Evolutionary conservation across 768 basidiomycete species (phyloP), one percentile per base, ranked within the genome.

Genomic region (Coprinopsis marcescibilis): DNA sequence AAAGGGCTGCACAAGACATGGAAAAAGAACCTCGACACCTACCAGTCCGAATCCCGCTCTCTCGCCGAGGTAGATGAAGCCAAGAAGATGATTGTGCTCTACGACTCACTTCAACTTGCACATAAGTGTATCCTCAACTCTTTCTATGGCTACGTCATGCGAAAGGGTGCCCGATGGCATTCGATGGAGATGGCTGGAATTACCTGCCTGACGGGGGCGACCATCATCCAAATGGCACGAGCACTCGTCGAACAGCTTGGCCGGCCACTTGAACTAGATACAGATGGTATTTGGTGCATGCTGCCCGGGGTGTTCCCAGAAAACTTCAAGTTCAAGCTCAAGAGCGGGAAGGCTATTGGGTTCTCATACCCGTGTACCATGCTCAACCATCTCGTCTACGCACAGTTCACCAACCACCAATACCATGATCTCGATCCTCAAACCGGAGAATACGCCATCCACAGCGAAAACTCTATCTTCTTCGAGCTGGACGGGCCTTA

Each of bases 121-220:
- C 96, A 99, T 77, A 99, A 99, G 70, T 97, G 94, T 60, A 99
- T 99, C 61, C 80, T 99, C 54, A 99, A 99, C 72, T 98, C 96
- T 2, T 99, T 99, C 75, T 99, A 99, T 61, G 96, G 96, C 27
- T 99, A 99, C 57, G 95, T 99, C 62, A 98, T 98, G 96, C 83
- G 96, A 32, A 98, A 99, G 62, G 96, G 96, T 43, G 96, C 96
- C 14, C 75, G 96, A 24, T 99, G 96, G 96, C 94, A 97, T 64
- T 98, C 95, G 23, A 97, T 99, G 96, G 96, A 99, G 71, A 99
- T 99, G 96, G 96, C 96, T 1, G 96, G 96, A 5, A 97, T 99
- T 52, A 98, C 96, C 10, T 99, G 96, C 67, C 71, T 98, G 43
- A 98, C 96, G 0, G 96, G 96, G 32, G 93, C 96, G 15, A 89